phyloP scores from a whole-genome alignment of 2,329 filamentous ascomycete species.

The Diaporthe citri region DNA sequence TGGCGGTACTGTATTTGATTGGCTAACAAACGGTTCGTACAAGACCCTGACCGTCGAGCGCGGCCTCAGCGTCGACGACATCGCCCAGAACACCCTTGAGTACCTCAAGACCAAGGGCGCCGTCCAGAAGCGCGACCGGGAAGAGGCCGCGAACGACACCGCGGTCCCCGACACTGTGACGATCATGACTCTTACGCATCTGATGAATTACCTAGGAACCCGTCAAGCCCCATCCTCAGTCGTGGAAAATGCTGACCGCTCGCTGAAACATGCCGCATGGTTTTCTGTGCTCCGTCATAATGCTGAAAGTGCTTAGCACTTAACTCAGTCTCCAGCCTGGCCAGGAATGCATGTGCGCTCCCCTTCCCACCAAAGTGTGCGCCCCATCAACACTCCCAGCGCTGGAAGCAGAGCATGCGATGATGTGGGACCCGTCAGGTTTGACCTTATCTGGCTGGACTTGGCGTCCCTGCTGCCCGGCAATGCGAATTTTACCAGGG shows the following conservation, averaged over 20 bases:
- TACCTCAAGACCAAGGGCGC: background rate
- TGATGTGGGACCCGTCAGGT: background rate
- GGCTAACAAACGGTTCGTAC: background rate
- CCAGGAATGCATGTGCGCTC: no score
- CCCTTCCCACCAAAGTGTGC: accelerated
- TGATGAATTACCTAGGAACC: background rate
- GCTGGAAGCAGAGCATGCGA: background rate
- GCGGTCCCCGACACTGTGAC: background rate
- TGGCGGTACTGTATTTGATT: background rate
- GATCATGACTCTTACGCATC: background rate
- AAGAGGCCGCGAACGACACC: no score
- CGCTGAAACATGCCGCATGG: background rate
- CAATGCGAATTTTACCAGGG: no score
- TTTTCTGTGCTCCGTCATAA: background rate
- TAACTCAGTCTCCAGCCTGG: no score
- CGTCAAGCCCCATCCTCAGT: no score
- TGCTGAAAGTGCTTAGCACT: background rate
- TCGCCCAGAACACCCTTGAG: background rate
- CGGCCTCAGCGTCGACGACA: background rate
- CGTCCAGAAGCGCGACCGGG: background rate
- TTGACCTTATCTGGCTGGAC: no score
- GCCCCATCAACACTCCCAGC: no score
- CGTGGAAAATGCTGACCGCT: background rate
- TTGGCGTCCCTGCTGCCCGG: no score
- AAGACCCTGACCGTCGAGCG: background rate